phyloP scores from a whole-genome alignment of 2,329 filamentous ascomycete genomes.

The Aspergillus sp. region DNA sequence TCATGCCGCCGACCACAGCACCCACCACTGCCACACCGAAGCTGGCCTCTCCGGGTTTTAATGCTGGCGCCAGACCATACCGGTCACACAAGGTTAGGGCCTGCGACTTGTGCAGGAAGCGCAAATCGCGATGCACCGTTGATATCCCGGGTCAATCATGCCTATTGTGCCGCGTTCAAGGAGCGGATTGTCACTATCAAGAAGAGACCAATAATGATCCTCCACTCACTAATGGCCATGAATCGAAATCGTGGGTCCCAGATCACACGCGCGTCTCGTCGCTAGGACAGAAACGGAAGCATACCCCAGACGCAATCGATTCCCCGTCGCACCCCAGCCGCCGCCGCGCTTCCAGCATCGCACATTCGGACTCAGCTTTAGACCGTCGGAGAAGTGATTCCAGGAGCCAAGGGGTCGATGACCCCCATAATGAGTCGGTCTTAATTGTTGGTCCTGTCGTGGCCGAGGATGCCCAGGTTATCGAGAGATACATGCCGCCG shows the following conservation, averaged over 20 bases:
- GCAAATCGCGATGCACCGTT: slow-evolving; percentile 64
- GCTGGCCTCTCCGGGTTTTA: slow-evolving; percentile 39
- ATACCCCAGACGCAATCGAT: slow-evolving; percentile 29
- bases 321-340: slow-evolving; percentile 27
- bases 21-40: slow-evolving; percentile 36
- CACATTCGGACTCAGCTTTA: slow-evolving; percentile 28
- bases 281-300: slow-evolving; percentile 41
- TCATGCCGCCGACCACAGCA: slow-evolving; percentile 36
- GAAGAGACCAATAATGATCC: slow-evolving; percentile 36
- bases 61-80: slow-evolving; percentile 56
- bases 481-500: slow-evolving; percentile 60
- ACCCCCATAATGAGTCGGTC: slow-evolving; percentile 46
- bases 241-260: slow-evolving; percentile 33
- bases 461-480: slow-evolving; percentile 61
- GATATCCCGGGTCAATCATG: slow-evolving; percentile 57
- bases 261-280: slow-evolving; percentile 27
- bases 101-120: slow-evolving; percentile 61
- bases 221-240: slow-evolving; percentile 27
- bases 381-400: slow-evolving; percentile 34
- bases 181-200: slow-evolving; percentile 60
- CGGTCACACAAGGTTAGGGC: slow-evolving; percentile 64
- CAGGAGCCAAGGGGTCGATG: slow-evolving; percentile 36
- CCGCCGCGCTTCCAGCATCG: slow-evolving; percentile 22
- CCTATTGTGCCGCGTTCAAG: slow-evolving; percentile 60
- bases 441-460: slow-evolving; percentile 63